A percentile compares a stretch with the other conserved stretches of the same genome.
These are phyloP conservation scores for Globisporangium barbulae DNA, from an alignment of 352 stramenopile species.

Conservation along the genomic window DNA sequence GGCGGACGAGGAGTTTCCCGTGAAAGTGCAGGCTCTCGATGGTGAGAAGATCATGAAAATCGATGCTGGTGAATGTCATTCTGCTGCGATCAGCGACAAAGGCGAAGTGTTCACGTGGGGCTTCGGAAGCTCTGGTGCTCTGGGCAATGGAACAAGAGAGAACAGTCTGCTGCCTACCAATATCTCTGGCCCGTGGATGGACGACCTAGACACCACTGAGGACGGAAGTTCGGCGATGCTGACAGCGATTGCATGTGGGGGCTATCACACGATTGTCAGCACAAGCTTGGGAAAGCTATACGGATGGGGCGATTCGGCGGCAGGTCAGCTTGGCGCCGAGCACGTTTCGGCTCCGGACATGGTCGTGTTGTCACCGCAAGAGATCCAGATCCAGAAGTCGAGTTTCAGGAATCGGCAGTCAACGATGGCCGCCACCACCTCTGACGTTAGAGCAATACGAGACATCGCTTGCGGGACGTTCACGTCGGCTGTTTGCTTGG, in stretches of 20 bases:
- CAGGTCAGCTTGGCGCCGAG: slow-evolving; percentile 62
- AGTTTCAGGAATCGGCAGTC: slow-evolving; percentile 10
- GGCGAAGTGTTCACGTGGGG: slow-evolving; percentile 85
- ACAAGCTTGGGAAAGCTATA: slow-evolving; percentile 51
- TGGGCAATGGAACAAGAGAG: slow-evolving; percentile 61
- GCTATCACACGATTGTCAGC: slow-evolving; percentile 72
- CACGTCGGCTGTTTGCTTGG: slow-evolving; percentile 48
- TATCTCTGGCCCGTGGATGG: slow-evolving; percentile 34
- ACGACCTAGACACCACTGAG: slow-evolving; percentile 2
- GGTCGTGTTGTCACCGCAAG: slow-evolving; percentile 47
- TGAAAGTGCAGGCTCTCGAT: slow-evolving; percentile 32
- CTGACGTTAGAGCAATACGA: slow-evolving; percentile 22
- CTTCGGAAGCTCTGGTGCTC: slow-evolving; percentile 75
- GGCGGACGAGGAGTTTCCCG: slow-evolving; percentile 53
- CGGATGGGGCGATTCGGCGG: slow-evolving; percentile 75
- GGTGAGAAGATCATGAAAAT: slow-evolving; percentile 38
- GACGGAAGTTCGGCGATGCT: slow-evolving; percentile 17
- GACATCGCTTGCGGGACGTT: slow-evolving; percentile 62
- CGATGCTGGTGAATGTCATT: slow-evolving; percentile 83
- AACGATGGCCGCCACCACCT: slow-evolving; percentile 1
- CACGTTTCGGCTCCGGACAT: slow-evolving; percentile 44
- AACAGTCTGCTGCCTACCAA: slow-evolving; percentile 45
- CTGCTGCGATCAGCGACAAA: slow-evolving; percentile 49
- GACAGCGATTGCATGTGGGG: slow-evolving; percentile 55
- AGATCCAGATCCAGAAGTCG: slow-evolving; percentile 29